A percentile compares a stretch with the other conserved stretches of the same genome.
Conservation (phyloP, 1,284 basidiomycete species). For the Kalmanozyma brasiliensis region DNA sequence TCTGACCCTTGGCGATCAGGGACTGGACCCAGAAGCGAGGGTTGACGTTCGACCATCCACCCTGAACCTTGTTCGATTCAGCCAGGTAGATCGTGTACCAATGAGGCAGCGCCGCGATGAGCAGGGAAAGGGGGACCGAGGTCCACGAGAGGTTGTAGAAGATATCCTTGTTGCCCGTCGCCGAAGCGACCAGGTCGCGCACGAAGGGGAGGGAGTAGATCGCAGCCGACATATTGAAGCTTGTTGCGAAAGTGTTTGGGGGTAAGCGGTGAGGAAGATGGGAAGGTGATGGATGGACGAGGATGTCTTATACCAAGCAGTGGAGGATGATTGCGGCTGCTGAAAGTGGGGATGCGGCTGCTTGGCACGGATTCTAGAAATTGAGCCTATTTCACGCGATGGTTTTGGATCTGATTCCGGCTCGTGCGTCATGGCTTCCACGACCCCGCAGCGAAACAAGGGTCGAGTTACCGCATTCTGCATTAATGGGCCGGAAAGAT, state of each 20-base stretch:
- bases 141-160: constrained; percentile 39
- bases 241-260: not conserved
- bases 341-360: not conserved
- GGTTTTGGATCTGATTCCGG: too few species aligned
- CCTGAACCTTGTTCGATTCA: constrained; percentile 49
- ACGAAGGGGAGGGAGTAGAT: constrained; percentile 9
- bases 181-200: constrained; percentile 5
- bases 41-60: constrained; percentile 61
- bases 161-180: constrained; percentile 28
- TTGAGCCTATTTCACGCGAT: constrained; percentile 19
- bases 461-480: not conserved
- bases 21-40: constrained; percentile 48
- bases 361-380: too few species aligned
- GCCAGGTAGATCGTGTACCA: constrained; percentile 60
- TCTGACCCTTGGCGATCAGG: constrained; percentile 39
- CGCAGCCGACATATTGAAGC: constrained; percentile 5
- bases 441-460: not conserved
- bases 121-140: constrained; percentile 26
- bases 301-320: not conserved
- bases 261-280: not conserved
- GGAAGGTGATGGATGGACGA: not conserved
- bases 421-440: too few species aligned
- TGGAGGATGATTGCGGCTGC: not conserved
- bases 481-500: not conserved
- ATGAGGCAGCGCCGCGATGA: constrained; percentile 49